phyloP scores from a whole-genome alignment of 345 rosid genomes.

The Salix purpurea region DNA sequence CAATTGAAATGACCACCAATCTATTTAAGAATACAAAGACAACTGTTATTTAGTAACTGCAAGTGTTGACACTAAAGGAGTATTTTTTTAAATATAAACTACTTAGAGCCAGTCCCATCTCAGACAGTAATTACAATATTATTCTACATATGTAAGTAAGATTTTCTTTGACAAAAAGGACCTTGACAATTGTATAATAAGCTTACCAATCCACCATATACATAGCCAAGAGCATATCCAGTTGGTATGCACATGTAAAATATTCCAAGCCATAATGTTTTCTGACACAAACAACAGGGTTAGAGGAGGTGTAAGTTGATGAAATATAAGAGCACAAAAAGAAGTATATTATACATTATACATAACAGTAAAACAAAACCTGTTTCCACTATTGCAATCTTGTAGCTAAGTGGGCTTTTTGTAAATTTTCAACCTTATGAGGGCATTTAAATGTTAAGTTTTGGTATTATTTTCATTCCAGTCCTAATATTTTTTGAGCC shows the following conservation, averaged over 20 bases:
- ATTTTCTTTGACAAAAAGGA: not conserved
- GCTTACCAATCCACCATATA: constrained; percentile 88
- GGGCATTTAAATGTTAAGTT: not conserved
- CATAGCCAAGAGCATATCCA: constrained; percentile 86
- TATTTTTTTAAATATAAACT: not conserved
- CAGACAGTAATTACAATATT: not conserved
- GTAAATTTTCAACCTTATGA: not conserved
- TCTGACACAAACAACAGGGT: constrained; percentile 43
- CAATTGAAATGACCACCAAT: constrained; percentile 63
- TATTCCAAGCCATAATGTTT: constrained; percentile 81
- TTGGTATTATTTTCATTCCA: not conserved
- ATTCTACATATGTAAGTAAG: not conserved
- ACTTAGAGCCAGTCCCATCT: not conserved
- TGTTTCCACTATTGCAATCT: not conserved
- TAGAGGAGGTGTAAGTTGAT: not conserved
- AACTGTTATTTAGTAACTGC: not conserved
- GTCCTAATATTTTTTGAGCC: not conserved
- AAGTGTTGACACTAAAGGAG: not conserved
- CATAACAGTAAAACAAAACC: not conserved
- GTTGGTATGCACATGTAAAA: constrained; percentile 97
- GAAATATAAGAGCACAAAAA: not conserved
- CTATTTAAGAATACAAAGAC: constrained; percentile 34
- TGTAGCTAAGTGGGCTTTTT: too few relatives aligned
- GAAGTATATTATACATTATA: not conserved
- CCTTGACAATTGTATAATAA: not conserved